Base-by-base conservation (phyloP, 2,329 filamentous ascomycete species). In the Colletotrichum sp. region DNA sequence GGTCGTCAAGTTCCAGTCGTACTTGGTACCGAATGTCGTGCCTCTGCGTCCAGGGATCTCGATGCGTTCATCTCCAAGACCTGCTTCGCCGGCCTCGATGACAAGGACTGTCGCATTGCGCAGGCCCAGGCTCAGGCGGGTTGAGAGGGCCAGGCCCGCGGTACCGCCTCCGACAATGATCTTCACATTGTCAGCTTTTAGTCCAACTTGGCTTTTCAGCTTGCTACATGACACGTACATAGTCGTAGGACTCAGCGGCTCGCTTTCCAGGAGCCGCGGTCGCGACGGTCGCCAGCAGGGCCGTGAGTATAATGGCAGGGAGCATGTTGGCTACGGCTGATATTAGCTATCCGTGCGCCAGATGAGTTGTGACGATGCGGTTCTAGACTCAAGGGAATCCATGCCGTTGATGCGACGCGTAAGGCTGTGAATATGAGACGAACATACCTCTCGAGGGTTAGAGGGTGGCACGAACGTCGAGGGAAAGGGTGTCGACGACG, bases 1-100 rank as follows among this genome's bases (percentile, higher is more conserved):
- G 0, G 86, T 85, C 6, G 84, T 82, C 77, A 87, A 84, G 61
- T 83, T 84, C 79, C 86, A 85, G 77, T 87, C 81, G 36, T 80
- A 81, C 6, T 72, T 68, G 4, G 69, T 71, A 26, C 75, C 76
- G 13, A 79, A 55, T 12, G 79, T 78, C 8, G 78, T 75, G 5
- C 79, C 80, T 36, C 76, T 77, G 67, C 79, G 75, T 21, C 78
- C 81, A 1, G 80, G 81, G 10, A 82, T 77, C 62, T 80, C 80
- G 71, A 82, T 81, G 4, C 69, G 75, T 24, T 76, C 72, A 56
- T 80, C 78, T 1, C 77, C 78, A 4, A 74, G 74, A 2, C 74
- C 78, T 3, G 76, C 62, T 10, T 80, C 79, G 0, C 81, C 82
- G 9, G 82, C 82, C 69, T 83, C 82, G 56, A 83, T 78, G 18